Evolutionary conservation across 176 grass and related monocot genomes (phyloP).

Genomic region (Oryza punctata): DNA sequence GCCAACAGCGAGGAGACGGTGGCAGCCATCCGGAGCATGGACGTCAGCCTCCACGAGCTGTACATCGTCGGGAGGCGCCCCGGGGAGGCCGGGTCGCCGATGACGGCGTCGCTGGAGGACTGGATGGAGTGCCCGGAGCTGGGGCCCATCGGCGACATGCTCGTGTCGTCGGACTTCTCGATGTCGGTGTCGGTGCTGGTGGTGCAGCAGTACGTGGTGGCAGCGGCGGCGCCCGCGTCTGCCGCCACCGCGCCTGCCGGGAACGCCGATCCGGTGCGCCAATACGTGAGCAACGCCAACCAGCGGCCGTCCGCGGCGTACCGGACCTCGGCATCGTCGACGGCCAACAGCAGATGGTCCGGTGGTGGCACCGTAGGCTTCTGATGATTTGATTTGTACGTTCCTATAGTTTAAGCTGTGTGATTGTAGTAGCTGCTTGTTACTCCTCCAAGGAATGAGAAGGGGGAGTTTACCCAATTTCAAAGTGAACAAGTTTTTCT

Average conservation of each 20-base stretch:
- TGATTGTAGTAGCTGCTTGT: neutral
- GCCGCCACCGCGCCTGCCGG: neutral
- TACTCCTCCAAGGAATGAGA: neutral
- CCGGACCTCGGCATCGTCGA: constrained; percentile 27
- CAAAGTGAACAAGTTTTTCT: too few species aligned
- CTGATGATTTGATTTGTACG: constrained; percentile 13
- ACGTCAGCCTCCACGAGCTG: constrained; percentile 58
- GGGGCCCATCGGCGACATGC: constrained; percentile 83
- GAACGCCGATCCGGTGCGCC: constrained; percentile 38
- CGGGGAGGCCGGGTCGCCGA: constrained; percentile 43
- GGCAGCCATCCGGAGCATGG: constrained; percentile 59
- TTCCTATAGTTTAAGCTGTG: constrained; percentile 19
- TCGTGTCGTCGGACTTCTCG: constrained; percentile 80
- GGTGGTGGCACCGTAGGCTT: constrained; percentile 39
- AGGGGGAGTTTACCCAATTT: neutral
- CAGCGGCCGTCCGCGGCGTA: constrained; percentile 36
- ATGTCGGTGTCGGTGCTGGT: constrained; percentile 69
- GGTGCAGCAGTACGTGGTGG: constrained; percentile 73
- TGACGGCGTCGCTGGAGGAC: constrained; percentile 64
- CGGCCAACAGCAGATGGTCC: constrained; percentile 46
- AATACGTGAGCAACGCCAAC: constrained; percentile 62
- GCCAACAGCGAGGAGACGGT: constrained; percentile 74
- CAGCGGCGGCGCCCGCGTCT: neutral
- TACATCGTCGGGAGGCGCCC: constrained; percentile 74
- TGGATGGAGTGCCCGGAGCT: constrained; percentile 90